phyloP scores from a whole-genome alignment of 208 protist species.

The Entamoeba histolytica region DNA sequence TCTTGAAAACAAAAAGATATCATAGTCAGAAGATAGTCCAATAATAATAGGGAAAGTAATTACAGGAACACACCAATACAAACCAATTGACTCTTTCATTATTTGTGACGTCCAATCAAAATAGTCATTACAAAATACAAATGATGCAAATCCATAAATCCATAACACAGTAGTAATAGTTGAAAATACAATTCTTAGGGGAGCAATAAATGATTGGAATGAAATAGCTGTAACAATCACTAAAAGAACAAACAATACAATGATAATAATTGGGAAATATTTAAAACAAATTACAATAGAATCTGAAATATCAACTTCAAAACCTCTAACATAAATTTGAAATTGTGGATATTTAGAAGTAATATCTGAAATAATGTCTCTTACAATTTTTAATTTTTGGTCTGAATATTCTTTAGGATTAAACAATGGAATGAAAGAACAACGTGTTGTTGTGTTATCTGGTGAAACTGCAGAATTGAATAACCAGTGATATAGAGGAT shows the following conservation, averaged over 20 bases:
- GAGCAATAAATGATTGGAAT: conserved; percentile 29
- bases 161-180: conserved; percentile 23
- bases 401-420: neutral
- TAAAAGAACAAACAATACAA: conserved; percentile 16
- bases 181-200: conserved; percentile 28
- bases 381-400: neutral
- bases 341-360: neutral
- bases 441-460: neutral
- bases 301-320: neutral
- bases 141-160: conserved; percentile 25
- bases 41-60: conserved; percentile 33
- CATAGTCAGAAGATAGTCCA: conserved; percentile 42
- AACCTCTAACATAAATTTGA: neutral
- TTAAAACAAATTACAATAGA: neutral
- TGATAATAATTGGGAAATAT: conserved; percentile 23
- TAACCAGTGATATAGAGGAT: neutral
- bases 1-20: conserved; percentile 36
- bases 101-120: neutral
- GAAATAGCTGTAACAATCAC: conserved; percentile 24
- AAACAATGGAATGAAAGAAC: neutral
- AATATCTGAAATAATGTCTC: neutral
- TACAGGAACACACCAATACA: conserved; percentile 25
- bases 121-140: conserved; percentile 25
- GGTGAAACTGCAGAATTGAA: neutral
- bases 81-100: neutral